phyloP scores from a whole-genome alignment of 108 stramenopile species.

The Cylindrotheca closterium region DNA sequence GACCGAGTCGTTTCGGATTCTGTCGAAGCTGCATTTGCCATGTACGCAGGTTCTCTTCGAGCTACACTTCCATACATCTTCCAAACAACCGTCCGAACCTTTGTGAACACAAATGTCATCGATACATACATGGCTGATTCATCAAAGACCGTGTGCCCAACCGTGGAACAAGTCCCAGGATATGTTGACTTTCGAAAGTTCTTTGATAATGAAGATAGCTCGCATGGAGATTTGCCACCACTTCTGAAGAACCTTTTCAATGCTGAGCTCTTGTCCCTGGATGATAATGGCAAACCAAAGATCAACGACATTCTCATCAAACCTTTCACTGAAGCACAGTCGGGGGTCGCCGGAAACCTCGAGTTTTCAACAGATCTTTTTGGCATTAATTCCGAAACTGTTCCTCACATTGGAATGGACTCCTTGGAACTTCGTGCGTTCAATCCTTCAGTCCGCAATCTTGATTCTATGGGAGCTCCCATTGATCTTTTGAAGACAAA shows the following conservation, averaged over 20 bases:
- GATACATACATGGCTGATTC: slow-evolving; percentile 15
- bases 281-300: slow-evolving; percentile 34
- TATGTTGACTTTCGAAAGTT: slow-evolving; percentile 67
- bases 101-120: slow-evolving; percentile 38
- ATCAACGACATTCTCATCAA: slow-evolving; percentile 59
- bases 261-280: slow-evolving; percentile 23
- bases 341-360: slow-evolving; percentile 50
- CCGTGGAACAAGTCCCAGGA: slow-evolving; percentile 5
- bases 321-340: slow-evolving; percentile 56
- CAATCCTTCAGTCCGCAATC: slow-evolving; percentile 36
- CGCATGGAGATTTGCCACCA: slow-evolving; percentile 57
- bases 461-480: slow-evolving; percentile 46
- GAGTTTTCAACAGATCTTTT: slow-evolving; percentile 12
- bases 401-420: slow-evolving; percentile 4
- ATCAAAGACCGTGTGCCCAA: slow-evolving; percentile 15
- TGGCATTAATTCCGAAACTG: slow-evolving; percentile 9
- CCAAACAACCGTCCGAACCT: slow-evolving; percentile 39
- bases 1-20: slow-evolving; percentile 48
- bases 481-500: slow-evolving; percentile 1
- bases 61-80: slow-evolving; percentile 57
- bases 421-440: slow-evolving; percentile 30
- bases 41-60: slow-evolving; percentile 50
- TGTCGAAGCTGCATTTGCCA: slow-evolving; percentile 31
- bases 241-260: slow-evolving; percentile 13
- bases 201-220: slow-evolving; percentile 34